Evolutionary conservation across 768 basidiomycete species (phyloP).

Genomic region (Termitomyces sp.): DNA sequence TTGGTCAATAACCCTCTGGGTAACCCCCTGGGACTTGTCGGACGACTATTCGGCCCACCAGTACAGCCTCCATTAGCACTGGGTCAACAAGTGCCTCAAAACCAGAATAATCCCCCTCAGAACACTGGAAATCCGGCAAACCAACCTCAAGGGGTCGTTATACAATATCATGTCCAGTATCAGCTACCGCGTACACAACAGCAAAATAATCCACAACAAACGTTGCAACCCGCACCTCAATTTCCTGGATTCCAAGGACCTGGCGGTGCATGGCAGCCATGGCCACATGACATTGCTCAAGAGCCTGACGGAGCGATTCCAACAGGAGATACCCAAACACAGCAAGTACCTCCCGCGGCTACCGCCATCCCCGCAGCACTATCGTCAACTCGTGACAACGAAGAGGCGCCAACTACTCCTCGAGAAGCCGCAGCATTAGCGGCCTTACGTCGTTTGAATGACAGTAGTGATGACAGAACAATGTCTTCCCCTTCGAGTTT

Average conservation of each 20-base stretch:
- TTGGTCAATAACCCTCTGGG: constrained; percentile 40
- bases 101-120: constrained; percentile 19
- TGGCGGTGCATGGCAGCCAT: constrained; percentile 61
- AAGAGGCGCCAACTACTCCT: constrained; percentile 15
- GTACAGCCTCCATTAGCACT: constrained; percentile 35
- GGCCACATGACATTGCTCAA: constrained; percentile 29
- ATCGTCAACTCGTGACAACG: constrained; percentile 6
- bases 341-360: constrained; percentile 1
- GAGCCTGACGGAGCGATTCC: neutral
- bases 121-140: constrained; percentile 33
- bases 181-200: constrained; percentile 38
- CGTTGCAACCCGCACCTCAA: constrained; percentile 45
- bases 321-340: neutral
- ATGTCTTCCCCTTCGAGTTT: constrained; percentile 4
- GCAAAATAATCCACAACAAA: constrained; percentile 22
- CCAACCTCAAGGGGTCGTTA: constrained; percentile 43
- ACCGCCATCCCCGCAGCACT: neutral
- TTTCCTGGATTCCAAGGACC: constrained; percentile 65
- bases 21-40: constrained; percentile 50
- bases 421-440: constrained; percentile 61
- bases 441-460: constrained; percentile 50
- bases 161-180: constrained; percentile 65
- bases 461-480: constrained; percentile 7
- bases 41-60: constrained; percentile 54
- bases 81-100: constrained; percentile 26